These are phyloP conservation scores for Xanthoconium stramineum DNA, from an alignment of 768 basidiomycete species.

Conservation along the genomic window DNA sequence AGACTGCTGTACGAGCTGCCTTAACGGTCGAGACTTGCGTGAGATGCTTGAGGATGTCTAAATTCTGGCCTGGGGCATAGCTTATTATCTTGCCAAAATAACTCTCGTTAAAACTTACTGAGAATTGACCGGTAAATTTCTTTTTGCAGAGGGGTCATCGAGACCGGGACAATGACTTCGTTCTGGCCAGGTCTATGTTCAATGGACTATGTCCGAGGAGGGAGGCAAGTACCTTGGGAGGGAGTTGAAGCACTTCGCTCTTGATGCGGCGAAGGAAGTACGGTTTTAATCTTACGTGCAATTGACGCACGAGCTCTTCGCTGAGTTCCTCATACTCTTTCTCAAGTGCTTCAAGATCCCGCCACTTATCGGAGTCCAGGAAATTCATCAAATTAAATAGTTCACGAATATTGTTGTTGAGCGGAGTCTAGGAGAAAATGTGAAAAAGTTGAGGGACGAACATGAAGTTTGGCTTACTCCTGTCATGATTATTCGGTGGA, in stretches of 20 bases:
- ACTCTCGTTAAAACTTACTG: constrained; percentile 39
- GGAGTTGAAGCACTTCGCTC: constrained; percentile 88
- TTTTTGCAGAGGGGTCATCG: constrained; percentile 82
- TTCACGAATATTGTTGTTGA: constrained; percentile 97
- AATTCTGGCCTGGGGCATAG: constrained; percentile 57
- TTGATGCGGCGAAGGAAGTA: constrained; percentile 95
- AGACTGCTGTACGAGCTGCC: constrained; percentile 26
- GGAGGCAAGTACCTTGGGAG: constrained; percentile 65
- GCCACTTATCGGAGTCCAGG: constrained; percentile 75
- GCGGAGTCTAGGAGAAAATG: constrained; percentile 59
- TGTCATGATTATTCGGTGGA: constrained; percentile 87
- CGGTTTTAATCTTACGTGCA: constrained; percentile 76
- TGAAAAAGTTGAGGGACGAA: background rate
- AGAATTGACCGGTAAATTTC: constrained; percentile 85
- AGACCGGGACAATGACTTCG: constrained; percentile 88
- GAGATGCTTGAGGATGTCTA: constrained; percentile 61
- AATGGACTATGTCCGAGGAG: background rate
- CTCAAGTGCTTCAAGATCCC: constrained; percentile 69
- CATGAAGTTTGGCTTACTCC: constrained; percentile 47
- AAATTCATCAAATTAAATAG: constrained; percentile 98
- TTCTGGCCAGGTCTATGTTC: constrained; percentile 46
- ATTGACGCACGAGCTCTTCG: constrained; percentile 74
- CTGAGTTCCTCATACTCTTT: constrained; percentile 73
- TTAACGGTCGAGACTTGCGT: constrained; percentile 41
- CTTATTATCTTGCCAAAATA: constrained; percentile 13